Evolutionary conservation across 352 stramenopile species (phyloP).

Genomic region (Elongisporangium prolatum): DNA sequence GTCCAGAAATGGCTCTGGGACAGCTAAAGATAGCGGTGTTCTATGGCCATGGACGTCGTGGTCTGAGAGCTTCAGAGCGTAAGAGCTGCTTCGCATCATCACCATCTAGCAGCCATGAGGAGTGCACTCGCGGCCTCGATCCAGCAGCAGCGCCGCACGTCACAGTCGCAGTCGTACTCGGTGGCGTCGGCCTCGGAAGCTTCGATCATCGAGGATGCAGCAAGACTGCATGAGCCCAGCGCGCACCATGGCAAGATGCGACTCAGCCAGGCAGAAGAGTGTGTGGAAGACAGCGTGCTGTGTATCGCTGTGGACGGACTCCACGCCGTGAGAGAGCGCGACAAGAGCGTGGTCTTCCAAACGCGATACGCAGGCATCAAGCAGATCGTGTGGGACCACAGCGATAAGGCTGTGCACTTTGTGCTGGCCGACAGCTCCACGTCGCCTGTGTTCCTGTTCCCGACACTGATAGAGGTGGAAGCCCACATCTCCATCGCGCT

Average conservation of each 20-base stretch:
- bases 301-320: constrained; percentile 30
- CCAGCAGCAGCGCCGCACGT: neutral
- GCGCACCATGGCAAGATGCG: constrained; percentile 49
- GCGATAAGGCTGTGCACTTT: constrained; percentile 50
- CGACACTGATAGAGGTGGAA: constrained; percentile 36
- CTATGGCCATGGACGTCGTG: neutral
- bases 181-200: neutral
- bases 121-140: neutral
- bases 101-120: neutral
- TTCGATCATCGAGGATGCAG: neutral
- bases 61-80: neutral
- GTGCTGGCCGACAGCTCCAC: constrained; percentile 21
- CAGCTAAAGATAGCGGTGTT: neutral
- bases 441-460: constrained; percentile 41
- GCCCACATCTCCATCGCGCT: constrained; percentile 30
- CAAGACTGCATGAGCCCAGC: constrained; percentile 18
- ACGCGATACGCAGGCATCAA: constrained; percentile 31
- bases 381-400: constrained; percentile 69
- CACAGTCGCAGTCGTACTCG: neutral
- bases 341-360: constrained; percentile 40
- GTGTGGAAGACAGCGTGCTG: constrained; percentile 37
- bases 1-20: neutral
- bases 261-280: constrained; percentile 1
- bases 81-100: neutral
- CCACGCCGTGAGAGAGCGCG: constrained; percentile 25